phyloP scores from a whole-genome alignment of 768 basidiomycete species.

The Cystofilobasidium ferigula region DNA sequence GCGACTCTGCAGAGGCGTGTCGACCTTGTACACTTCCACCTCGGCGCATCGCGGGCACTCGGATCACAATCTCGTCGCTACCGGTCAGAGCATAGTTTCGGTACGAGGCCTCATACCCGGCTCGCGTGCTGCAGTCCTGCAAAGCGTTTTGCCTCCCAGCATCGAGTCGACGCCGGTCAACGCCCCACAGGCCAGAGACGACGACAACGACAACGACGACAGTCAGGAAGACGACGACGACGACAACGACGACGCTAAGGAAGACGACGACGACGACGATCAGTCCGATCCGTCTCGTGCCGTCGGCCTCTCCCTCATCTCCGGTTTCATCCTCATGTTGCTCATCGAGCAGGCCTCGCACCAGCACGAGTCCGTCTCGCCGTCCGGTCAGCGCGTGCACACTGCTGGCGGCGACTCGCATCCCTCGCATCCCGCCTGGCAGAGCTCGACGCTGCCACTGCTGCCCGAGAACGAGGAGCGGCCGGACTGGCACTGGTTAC shows the following conservation, averaged over 20 bases:
- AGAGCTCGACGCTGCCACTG: conserved; percentile 35
- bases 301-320: conserved; percentile 30
- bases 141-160: too few species aligned
- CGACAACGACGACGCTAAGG: conserved; percentile 10
- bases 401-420: too few species aligned
- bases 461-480: conserved; percentile 47
- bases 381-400: conserved; percentile 19
- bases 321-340: conserved; percentile 34
- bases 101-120: too few species aligned
- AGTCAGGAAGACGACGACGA: conserved; percentile 11
- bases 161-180: too few species aligned
- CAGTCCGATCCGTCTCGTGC: conserved; percentile 28
- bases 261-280: conserved; percentile 29
- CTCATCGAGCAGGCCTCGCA: conserved; percentile 27
- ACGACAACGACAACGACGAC: not conserved
- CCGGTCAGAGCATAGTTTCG: too few species aligned
- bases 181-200: not conserved
- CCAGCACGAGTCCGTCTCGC: conserved; percentile 26
- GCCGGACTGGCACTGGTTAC: not conserved
- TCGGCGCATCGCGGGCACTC: too few species aligned
- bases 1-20: not conserved
- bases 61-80: too few species aligned
- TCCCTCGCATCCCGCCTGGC: too few species aligned
- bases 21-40: not conserved
- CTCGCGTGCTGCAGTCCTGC: too few species aligned